These are phyloP conservation scores for Helotiales sp. DNA, from an alignment of 2,329 filamentous ascomycete species.

Conservation along the genomic window DNA sequence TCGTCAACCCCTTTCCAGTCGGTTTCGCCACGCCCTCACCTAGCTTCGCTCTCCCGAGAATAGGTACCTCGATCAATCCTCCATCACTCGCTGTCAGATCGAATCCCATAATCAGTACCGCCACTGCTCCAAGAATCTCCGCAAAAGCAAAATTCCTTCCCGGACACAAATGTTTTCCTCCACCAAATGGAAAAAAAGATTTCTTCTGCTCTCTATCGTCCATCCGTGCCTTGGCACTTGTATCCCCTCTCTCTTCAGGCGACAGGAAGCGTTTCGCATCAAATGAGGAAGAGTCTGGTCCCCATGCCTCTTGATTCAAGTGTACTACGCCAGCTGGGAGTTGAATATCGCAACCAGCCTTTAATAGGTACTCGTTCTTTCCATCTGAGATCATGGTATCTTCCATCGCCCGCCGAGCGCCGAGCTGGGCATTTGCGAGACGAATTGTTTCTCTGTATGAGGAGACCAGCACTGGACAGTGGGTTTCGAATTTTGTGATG, in stretches of 20 bases:
- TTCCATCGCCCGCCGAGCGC: conserved; percentile 40
- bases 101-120: conserved; percentile 35
- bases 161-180: conserved; percentile 40
- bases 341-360: conserved; percentile 42
- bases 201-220: conserved; percentile 18
- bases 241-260: conserved; percentile 13
- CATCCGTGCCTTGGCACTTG: conserved; percentile 2
- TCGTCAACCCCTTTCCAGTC: conserved; percentile 6
- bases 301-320: conserved; percentile 42
- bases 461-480: conserved; percentile 44
- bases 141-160: conserved; percentile 40
- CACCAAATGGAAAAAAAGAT: conserved; percentile 39
- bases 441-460: conserved; percentile 47
- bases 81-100: conserved; percentile 26
- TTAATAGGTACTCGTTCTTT: conserved; percentile 41
- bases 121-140: conserved; percentile 37
- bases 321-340: conserved; percentile 45
- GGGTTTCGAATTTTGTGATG: conserved; percentile 37
- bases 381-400: conserved; percentile 40
- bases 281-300: conserved; percentile 41
- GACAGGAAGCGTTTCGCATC: conserved; percentile 42
- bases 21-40: conserved; percentile 24
- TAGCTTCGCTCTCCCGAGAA: conserved; percentile 11
- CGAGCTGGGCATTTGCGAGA: conserved; percentile 38
- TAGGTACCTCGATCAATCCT: conserved; percentile 14